phyloP scores from a whole-genome alignment of 768 basidiomycete species.

The Boletellus ananas region DNA sequence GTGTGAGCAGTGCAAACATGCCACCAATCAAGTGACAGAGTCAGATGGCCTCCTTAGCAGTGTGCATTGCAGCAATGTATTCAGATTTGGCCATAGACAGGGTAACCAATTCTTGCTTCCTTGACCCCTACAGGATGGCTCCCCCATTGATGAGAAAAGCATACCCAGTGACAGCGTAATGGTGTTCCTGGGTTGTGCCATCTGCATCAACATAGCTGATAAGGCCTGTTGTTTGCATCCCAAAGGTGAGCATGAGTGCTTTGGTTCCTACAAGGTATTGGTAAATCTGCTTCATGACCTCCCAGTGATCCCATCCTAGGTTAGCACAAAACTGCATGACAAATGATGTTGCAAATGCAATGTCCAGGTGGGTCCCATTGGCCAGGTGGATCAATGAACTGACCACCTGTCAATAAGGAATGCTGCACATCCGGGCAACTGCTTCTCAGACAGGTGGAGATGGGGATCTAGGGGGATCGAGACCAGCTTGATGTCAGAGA shows the following conservation, averaged over 20 bases:
- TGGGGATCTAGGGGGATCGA: neutral
- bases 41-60: no score
- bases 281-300: slow-evolving; percentile 7
- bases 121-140: no score
- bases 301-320: neutral
- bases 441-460: neutral
- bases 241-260: no score
- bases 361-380: neutral
- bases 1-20: no score
- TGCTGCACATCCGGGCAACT: neutral
- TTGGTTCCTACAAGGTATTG: slow-evolving; percentile 12
- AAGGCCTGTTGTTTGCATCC: neutral
- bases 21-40: no score
- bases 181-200: no score
- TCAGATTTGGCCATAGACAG: no score
- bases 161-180: no score
- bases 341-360: neutral
- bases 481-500: neutral
- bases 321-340: neutral
- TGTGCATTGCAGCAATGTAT: no score
- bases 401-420: neutral
- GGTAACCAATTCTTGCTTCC: no score
- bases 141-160: no score
- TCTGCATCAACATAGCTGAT: neutral
- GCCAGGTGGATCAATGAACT: neutral